Percentiles rank a stretch among this genome's conserved stretches.
Conservation (phyloP, 495 filamentous ascomycete species). For the Neurospora hispaniola region DNA sequence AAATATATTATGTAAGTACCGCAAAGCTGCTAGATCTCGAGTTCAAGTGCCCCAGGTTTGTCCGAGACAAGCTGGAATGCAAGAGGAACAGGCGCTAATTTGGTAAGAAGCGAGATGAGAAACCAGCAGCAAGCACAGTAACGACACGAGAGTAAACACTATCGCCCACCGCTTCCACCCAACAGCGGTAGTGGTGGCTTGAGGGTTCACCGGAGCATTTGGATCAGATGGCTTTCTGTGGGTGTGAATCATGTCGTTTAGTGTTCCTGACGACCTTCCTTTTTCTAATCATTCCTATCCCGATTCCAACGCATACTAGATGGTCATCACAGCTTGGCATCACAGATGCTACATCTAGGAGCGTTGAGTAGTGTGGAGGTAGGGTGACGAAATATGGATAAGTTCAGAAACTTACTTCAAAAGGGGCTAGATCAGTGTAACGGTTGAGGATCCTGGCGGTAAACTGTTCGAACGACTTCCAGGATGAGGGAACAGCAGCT, state of each 20-base stretch:
- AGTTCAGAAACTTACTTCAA: neutral
- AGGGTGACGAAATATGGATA: neutral
- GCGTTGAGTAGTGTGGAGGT: neutral
- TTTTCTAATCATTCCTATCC: neutral
- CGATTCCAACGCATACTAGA: neutral
- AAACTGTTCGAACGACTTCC: neutral
- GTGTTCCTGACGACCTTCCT: constrained; percentile 1
- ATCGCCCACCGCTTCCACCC: neutral
- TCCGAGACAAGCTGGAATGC: neutral
- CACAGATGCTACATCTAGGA: neutral
- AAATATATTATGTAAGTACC: neutral
- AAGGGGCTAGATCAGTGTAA: neutral
- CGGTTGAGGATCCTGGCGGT: neutral
- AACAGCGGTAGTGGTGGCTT: neutral
- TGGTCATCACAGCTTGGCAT: neutral
- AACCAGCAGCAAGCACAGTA: neutral
- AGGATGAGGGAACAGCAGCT: neutral
- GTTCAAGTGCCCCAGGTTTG: neutral
- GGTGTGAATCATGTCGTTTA: constrained; percentile 1
- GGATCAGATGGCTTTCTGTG: neutral
- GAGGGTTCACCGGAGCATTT: neutral
- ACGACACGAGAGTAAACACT: neutral
- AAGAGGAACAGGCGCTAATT: neutral
- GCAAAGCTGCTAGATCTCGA: neutral
- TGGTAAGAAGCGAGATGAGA: neutral